Percentiles rank a stretch among this genome's conserved stretches.
Evolutionary conservation across 768 basidiomycete species (phyloP).

Genomic region (Kwoniella sp.): DNA sequence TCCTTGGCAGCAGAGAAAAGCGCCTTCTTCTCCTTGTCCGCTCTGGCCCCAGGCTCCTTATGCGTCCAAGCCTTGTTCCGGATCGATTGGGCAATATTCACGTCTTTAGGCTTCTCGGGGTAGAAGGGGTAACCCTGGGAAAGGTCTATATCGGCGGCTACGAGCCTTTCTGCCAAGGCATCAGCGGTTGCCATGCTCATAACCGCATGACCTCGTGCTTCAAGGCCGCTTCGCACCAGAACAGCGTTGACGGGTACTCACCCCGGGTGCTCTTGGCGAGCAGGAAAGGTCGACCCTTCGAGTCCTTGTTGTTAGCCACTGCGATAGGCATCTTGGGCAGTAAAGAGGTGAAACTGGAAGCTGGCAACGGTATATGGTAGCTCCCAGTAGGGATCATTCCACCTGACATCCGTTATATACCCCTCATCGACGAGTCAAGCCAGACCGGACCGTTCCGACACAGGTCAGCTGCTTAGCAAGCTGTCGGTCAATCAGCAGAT

Average conservation of each 20-base stretch:
- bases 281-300: slow-evolving; percentile 9
- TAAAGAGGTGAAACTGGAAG: too few species aligned
- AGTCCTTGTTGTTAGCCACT: slow-evolving; percentile 6
- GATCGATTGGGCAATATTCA: not conserved
- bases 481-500: too few species aligned
- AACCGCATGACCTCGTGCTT: too few species aligned
- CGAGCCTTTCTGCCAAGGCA: slow-evolving; percentile 7
- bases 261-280: slow-evolving; percentile 8
- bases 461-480: too few species aligned
- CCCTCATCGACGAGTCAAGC: too few species aligned
- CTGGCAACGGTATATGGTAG: too few species aligned
- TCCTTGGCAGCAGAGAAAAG: slow-evolving; percentile 64
- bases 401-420: too few species aligned
- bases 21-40: slow-evolving; percentile 64
- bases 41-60: slow-evolving; percentile 62
- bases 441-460: too few species aligned
- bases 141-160: slow-evolving; percentile 10
- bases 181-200: too few species aligned
- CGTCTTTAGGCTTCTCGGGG: slow-evolving; percentile 11
- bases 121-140: slow-evolving; percentile 15
- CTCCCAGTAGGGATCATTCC: too few species aligned
- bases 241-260: not conserved
- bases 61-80: slow-evolving; percentile 9
- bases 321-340: slow-evolving; percentile 16
- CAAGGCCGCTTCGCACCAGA: too few species aligned